phyloP scores from a whole-genome alignment of 208 protist species.

The Acanthamoeba royreba region DNA sequence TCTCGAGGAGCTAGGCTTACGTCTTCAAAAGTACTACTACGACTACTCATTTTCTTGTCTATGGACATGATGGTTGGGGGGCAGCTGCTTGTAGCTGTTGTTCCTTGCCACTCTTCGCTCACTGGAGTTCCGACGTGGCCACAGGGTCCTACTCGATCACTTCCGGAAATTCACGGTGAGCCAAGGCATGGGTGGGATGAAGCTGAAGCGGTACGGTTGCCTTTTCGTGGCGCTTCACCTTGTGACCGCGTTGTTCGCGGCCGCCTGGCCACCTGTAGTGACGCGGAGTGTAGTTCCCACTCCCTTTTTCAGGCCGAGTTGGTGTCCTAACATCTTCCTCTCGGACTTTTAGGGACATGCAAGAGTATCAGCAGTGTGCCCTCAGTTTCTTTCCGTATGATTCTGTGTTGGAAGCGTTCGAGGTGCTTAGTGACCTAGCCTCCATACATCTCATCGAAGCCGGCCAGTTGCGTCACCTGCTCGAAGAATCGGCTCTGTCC shows the following conservation, averaged over 20 bases:
- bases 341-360: slow-evolving; percentile 19
- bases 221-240: not conserved
- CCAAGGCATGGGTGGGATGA: slow-evolving; percentile 23
- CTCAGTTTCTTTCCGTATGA: not conserved
- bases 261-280: not conserved
- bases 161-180: not conserved
- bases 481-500: not conserved
- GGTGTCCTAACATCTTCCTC: no score
- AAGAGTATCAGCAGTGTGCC: slow-evolving; percentile 14
- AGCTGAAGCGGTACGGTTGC: not conserved
- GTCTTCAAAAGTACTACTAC: not conserved
- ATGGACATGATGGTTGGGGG: not conserved
- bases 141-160: not conserved
- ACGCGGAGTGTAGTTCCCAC: not conserved
- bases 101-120: not conserved
- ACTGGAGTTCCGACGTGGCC: no score
- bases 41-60: not conserved
- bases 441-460: not conserved
- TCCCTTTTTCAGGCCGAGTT: not conserved
- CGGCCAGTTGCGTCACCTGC: not conserved
- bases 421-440: not conserved
- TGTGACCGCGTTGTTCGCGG: not conserved
- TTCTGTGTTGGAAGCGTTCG: not conserved
- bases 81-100: not conserved
- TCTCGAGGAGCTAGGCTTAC: not conserved